Percentiles rank a stretch among this genome's conserved stretches.
These are phyloP conservation scores for Krasilnikovozyma curviuscula DNA, from an alignment of 768 basidiomycete species.

Conservation along the genomic window DNA sequence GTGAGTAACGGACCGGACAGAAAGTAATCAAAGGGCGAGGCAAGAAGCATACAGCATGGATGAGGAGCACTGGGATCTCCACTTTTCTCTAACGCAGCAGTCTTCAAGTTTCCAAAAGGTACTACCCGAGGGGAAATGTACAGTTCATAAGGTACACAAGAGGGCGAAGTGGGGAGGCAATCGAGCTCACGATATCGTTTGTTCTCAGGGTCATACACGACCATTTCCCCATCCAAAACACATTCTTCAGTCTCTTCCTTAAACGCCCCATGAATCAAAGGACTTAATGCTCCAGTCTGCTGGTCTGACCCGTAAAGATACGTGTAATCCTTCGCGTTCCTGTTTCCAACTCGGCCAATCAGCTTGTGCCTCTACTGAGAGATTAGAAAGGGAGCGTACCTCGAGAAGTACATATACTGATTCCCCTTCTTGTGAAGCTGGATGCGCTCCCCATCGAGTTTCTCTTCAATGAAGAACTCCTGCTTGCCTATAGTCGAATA, in stretches of 20 bases:
- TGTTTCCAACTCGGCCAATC: slow-evolving; percentile 20
- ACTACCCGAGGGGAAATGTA: no score
- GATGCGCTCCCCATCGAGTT: slow-evolving; percentile 90
- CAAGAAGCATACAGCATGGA: slow-evolving; percentile 52
- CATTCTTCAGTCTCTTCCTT: slow-evolving; percentile 61
- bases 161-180: no score
- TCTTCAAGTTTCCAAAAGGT: slow-evolving; percentile 85
- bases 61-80: slow-evolving; percentile 47
- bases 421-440: slow-evolving; percentile 84
- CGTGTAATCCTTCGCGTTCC: slow-evolving; percentile 79
- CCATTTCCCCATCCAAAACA: slow-evolving; percentile 61
- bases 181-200: slow-evolving; percentile 1
- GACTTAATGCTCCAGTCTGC: slow-evolving; percentile 65
- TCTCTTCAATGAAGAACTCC: slow-evolving; percentile 85
- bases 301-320: slow-evolving; percentile 63
- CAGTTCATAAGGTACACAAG: no score
- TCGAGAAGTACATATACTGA: slow-evolving; percentile 80
- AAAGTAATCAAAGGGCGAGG: neutral
- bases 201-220: slow-evolving; percentile 71
- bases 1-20: no score
- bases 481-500: slow-evolving; percentile 62
- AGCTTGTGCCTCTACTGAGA: slow-evolving; percentile 17
- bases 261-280: slow-evolving; percentile 59
- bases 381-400: slow-evolving; percentile 31
- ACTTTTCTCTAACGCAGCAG: slow-evolving; percentile 57